Percentiles rank a stretch among this genome's conserved stretches.
phyloP scores from a whole-genome alignment of 1,139 yeast genomes.

The Pneumocystis sp. region DNA sequence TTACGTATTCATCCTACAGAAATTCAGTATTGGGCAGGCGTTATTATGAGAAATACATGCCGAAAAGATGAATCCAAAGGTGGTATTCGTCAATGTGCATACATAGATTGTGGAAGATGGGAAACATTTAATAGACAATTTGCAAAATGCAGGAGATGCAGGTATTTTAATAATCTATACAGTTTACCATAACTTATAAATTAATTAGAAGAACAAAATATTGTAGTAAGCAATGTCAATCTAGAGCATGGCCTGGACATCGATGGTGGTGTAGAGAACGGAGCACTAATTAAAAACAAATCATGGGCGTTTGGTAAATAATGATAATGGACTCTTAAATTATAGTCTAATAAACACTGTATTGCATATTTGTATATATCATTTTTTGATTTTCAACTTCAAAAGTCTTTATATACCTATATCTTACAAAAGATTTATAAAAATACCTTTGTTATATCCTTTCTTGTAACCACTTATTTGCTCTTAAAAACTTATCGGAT shows the following conservation, averaged over 20 bases:
- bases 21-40: constrained; percentile 92
- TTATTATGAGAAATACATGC: constrained; percentile 88
- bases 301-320: background rate
- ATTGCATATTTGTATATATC: background rate
- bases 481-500: constrained; percentile 26
- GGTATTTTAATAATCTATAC: constrained; percentile 20
- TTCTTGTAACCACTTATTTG: constrained; percentile 31
- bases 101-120: constrained; percentile 91
- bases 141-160: constrained; percentile 88
- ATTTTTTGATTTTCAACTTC: background rate
- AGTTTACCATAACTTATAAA: background rate
- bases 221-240: constrained; percentile 83
- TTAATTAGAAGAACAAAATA: constrained; percentile 53
- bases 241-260: constrained; percentile 83
- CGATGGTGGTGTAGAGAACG: constrained; percentile 69
- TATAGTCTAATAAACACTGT: background rate
- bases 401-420: background rate
- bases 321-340: background rate
- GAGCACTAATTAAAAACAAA: background rate
- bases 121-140: constrained; percentile 79
- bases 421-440: background rate
- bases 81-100: constrained; percentile 91
- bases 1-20: constrained; percentile 53
- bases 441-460: background rate
- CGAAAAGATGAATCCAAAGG: constrained; percentile 74